Base-by-base conservation (phyloP, 202 grass and related monocot species). In the Tripidium arundinaceum region DNA sequence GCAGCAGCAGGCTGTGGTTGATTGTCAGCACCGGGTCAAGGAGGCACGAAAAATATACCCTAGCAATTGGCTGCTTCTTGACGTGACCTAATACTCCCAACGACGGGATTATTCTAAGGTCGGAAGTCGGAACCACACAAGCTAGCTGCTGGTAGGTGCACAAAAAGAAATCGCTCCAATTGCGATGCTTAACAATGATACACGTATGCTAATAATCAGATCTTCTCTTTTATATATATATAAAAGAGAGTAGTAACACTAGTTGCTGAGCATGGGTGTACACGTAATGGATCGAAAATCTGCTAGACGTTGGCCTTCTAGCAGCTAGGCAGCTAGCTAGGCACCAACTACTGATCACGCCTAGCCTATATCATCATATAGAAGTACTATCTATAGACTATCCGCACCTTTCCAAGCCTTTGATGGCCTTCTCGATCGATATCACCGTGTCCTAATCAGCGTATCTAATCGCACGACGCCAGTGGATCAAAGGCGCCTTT, bases 391-490 rank as follows among this genome's bases (percentile, higher is more conserved):
- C 15, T 38, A 70, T 70, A 70, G 68, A 70, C 68, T 31, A 37
- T 62, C 16, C 24, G 31, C 46, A 66, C 22, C 63, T 77, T 78
- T 77, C 37, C 28, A 43, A 75, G 36, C 13, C n/a, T 57, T 33
- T 63, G 68, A 47, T 46, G 34, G 41, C 34, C 74, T n/a, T 61
- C 55, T 64, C 61, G 49, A 84, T 87, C 78, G 12, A 42, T 81
- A 21, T 77, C 81, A 69, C 40, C 41, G 57, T 13, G 83, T 83
- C 83, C 83, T 79, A 86, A 89, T 83, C 79, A 82, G 67, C 78
- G 83, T 78, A 85, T 89, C 87, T 83, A 89, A 86, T 64, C 79
- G 61, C 83, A 89, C 83, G 18, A 47, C 65, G 59, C 37, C 58
- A 79, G 65, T 75, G 87, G 79, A 89, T 89, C 74, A 62, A 79